These are phyloP conservation scores for Ampelomyces quisqualis DNA, from an alignment of 2,329 filamentous ascomycete species.

Conservation along the genomic window DNA sequence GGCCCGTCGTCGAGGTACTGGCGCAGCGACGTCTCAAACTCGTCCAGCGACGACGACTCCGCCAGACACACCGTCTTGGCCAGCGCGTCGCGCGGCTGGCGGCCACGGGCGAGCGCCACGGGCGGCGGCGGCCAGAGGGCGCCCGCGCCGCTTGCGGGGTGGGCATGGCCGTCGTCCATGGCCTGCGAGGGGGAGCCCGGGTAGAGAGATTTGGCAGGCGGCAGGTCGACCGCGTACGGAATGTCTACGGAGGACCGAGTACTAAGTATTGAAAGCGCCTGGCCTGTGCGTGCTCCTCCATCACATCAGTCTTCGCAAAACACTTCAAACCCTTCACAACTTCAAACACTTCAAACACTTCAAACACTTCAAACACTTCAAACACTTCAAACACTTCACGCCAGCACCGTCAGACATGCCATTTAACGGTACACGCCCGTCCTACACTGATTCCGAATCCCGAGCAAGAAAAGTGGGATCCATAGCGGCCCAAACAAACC, in stretches of 20 bases:
- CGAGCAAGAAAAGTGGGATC: constrained; percentile 5
- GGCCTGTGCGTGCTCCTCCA: neutral
- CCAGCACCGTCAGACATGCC: constrained; percentile 8
- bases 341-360: too few relatives aligned
- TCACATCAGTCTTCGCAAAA: neutral
- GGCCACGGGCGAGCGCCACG: constrained; percentile 38
- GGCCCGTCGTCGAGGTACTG: constrained; percentile 38
- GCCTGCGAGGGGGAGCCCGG: constrained; percentile 1
- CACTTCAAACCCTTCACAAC: neutral
- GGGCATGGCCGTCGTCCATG: constrained; percentile 25
- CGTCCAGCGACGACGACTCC: constrained; percentile 38
- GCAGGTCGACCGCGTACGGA: too few relatives aligned
- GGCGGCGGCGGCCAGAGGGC: constrained; percentile 5
- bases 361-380: too few relatives aligned
- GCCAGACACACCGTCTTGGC: constrained; percentile 34
- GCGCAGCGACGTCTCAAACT: constrained; percentile 41
- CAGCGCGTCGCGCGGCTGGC: constrained; percentile 41
- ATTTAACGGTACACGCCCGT: too few relatives aligned
- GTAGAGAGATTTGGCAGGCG: constrained; percentile 4
- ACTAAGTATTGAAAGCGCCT: neutral
- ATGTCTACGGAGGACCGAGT: too few relatives aligned
- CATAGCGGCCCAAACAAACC: neutral
- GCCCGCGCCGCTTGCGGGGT: constrained; percentile 1
- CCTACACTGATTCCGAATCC: neutral
- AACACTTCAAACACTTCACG: neutral